Percentiles rank a stretch among this genome's conserved stretches.
Conservation (phyloP, 495 filamentous ascomycete genomes). For the Neurospora sp. region DNA sequence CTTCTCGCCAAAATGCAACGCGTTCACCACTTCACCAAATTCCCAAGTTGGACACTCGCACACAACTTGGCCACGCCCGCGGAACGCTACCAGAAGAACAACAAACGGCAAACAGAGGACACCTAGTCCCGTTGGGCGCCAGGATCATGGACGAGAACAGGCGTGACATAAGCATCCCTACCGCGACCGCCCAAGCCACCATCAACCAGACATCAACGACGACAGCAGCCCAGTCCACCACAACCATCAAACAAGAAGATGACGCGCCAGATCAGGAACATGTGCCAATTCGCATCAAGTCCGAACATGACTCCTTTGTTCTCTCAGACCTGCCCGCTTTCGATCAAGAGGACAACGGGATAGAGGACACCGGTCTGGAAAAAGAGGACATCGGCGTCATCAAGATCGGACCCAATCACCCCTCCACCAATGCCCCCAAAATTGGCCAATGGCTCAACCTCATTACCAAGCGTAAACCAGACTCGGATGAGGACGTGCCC, state of each 20-base stretch:
- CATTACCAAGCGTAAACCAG: not conserved
- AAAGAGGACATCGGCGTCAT: constrained; percentile 1
- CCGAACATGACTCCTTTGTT: not conserved
- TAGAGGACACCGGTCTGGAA: not conserved
- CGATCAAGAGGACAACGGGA: not conserved
- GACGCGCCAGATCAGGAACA: not conserved
- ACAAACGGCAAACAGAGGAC: not conserved
- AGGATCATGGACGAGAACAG: not conserved
- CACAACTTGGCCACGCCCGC: not conserved
- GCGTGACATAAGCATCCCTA: not conserved
- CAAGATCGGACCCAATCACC: too few relatives aligned
- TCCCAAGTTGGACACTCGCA: not conserved
- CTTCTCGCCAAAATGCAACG: not conserved
- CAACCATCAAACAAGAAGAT: not conserved
- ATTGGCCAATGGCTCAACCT: too few relatives aligned
- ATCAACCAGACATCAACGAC: not conserved
- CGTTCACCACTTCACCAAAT: not conserved
- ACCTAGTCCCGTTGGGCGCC: not conserved
- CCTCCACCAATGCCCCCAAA: too few relatives aligned
- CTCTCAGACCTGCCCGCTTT: not conserved
- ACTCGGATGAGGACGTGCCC: not conserved
- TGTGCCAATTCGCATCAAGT: not conserved
- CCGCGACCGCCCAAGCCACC: not conserved
- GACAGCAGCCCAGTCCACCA: not conserved
- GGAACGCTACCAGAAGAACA: not conserved